These are phyloP conservation scores for Astrothelium subdiscretum DNA, from an alignment of 495 filamentous ascomycete species.

Conservation along the genomic window DNA sequence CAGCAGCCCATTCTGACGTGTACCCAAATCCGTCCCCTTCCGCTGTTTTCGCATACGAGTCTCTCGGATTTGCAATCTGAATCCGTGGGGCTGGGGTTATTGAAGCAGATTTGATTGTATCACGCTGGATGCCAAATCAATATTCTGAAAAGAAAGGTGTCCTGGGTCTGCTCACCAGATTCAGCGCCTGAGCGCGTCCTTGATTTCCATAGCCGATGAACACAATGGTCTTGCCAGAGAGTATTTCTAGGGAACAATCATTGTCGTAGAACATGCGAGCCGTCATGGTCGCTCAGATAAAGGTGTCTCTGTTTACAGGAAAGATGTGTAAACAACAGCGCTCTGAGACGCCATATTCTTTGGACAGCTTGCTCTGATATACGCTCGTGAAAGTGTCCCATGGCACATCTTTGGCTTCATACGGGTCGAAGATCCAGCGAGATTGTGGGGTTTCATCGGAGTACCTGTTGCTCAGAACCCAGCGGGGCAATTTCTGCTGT, in stretches of 20 bases:
- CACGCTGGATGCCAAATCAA: constrained; percentile 1
- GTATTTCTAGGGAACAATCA: constrained; percentile 8
- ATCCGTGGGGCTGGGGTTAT: constrained; percentile 5
- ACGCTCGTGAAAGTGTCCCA: background rate
- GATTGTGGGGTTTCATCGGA: background rate
- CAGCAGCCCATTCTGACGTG: constrained; percentile 10
- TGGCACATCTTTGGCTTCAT: background rate
- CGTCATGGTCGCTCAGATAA: constrained; percentile 1
- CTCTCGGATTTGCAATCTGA: constrained; percentile 10
- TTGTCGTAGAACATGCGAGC: constrained; percentile 12
- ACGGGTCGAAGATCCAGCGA: constrained; percentile 1
- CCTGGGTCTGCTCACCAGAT: background rate
- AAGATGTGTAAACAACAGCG: background rate
- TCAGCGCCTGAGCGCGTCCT: constrained; percentile 13
- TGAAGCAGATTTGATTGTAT: constrained; percentile 6
- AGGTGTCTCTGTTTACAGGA: background rate
- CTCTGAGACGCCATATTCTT: background rate
- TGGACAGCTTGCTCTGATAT: background rate
- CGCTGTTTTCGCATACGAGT: constrained; percentile 8
- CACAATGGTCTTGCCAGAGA: constrained; percentile 10
- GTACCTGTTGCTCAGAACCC: no score
- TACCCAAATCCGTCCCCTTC: constrained; percentile 12
- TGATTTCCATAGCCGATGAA: constrained; percentile 17
- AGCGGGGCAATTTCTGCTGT: no score
- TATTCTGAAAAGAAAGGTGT: background rate